Evolutionary conservation across 768 basidiomycete species (phyloP).

Genomic region (Termitomyces sp.): DNA sequence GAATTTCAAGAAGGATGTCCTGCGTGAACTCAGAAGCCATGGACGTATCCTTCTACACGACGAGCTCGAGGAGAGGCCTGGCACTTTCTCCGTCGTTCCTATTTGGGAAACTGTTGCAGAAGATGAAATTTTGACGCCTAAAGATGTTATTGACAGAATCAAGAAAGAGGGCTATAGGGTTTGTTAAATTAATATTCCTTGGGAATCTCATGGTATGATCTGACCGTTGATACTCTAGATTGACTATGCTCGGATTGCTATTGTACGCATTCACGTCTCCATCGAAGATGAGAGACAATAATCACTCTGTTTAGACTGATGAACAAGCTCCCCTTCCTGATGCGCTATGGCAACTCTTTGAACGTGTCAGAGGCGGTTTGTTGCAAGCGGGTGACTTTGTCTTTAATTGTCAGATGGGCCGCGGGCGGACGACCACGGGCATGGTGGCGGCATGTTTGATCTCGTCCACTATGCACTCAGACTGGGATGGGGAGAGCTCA

Average conservation of each 20-base stretch:
- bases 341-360: constrained; percentile 75
- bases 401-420: constrained; percentile 98
- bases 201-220: neutral
- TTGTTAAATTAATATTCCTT: neutral
- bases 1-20: constrained; percentile 82
- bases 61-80: constrained; percentile 91
- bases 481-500: constrained; percentile 47
- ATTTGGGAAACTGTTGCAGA: constrained; percentile 89
- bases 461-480: constrained; percentile 55
- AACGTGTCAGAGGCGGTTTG: constrained; percentile 61
- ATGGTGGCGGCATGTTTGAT: constrained; percentile 91
- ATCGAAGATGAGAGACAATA: neutral
- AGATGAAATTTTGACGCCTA: constrained; percentile 82
- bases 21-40: constrained; percentile 71
- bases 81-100: constrained; percentile 86
- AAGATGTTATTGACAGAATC: constrained; percentile 78
- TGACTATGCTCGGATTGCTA: constrained; percentile 85
- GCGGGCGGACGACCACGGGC: constrained; percentile 90
- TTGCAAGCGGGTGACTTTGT: constrained; percentile 71
- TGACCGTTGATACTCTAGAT: constrained; percentile 42
- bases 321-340: constrained; percentile 94
- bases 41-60: constrained; percentile 92
- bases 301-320: constrained; percentile 65
- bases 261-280: constrained; percentile 49
- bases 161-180: constrained; percentile 76